These are phyloP conservation scores for Termitomyces sp. DNA, from an alignment of 768 basidiomycete genomes.

Conservation along the genomic window DNA sequence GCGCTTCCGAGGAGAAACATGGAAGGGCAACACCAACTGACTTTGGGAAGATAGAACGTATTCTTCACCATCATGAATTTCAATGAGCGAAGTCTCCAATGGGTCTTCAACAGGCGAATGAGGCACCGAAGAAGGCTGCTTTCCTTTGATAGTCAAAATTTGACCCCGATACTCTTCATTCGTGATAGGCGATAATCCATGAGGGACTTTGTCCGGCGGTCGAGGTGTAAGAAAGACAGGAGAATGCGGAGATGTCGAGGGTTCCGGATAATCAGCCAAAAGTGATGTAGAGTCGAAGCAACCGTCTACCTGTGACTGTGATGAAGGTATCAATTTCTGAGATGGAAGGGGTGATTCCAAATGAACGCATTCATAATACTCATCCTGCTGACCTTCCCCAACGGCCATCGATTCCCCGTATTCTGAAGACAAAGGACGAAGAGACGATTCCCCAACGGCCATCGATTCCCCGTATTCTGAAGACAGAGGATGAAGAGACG, in stretches of 20 bases:
- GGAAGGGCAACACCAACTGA: conserved; percentile 20
- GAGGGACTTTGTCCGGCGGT: background rate
- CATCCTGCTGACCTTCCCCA: background rate
- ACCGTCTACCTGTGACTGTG: conserved; percentile 25
- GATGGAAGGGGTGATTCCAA: background rate
- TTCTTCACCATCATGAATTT: conserved; percentile 12
- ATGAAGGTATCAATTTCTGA: conserved; percentile 25
- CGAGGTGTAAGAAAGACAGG: conserved; percentile 1
- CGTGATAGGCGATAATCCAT: background rate
- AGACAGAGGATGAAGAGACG: too few species aligned
- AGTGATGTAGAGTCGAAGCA: background rate
- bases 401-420: background rate
- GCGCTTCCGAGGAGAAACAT: conserved; percentile 17
- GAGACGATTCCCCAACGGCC: too few species aligned
- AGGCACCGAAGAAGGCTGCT: background rate
- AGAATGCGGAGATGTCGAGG: background rate
- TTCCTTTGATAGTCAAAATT: background rate
- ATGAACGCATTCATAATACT: background rate
- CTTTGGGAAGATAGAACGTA: conserved; percentile 30
- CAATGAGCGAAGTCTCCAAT: background rate
- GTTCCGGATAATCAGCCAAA: background rate
- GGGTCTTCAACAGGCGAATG: background rate
- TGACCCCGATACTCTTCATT: background rate
- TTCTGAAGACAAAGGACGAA: too few species aligned
- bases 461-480: too few species aligned